phyloP scores from a whole-genome alignment of 192 early-diverging fungal genomes.

The Coemansia sp. region DNA sequence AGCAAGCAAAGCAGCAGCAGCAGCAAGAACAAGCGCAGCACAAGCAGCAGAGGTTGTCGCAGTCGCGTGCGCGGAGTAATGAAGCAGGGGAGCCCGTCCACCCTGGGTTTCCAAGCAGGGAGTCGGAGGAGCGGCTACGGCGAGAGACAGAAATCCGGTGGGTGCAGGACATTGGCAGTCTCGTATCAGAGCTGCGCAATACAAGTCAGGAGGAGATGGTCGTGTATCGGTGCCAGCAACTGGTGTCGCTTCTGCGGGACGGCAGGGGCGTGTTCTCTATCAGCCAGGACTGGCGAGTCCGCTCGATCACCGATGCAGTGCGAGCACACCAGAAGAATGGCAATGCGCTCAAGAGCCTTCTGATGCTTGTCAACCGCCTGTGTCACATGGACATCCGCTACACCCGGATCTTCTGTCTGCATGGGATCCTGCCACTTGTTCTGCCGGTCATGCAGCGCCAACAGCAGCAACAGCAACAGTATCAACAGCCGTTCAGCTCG shows the following conservation, averaged over 20 bases:
- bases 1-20: conserved; percentile 14
- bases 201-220: conserved; percentile 35
- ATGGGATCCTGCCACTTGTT: conserved; percentile 46
- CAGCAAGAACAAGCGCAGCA: conserved; percentile 17
- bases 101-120: conserved; percentile 39
- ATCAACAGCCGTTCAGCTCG: neutral
- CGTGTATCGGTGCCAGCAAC: conserved; percentile 42
- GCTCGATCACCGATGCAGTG: conserved; percentile 46
- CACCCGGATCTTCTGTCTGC: conserved; percentile 44
- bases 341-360: conserved; percentile 31
- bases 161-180: conserved; percentile 48
- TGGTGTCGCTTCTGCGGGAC: conserved; percentile 43
- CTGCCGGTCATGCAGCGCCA: conserved; percentile 25
- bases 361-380: conserved; percentile 47
- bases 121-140: conserved; percentile 48
- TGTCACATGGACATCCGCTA: conserved; percentile 45
- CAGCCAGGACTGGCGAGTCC: conserved; percentile 51
- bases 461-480: conserved; percentile 7
- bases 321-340: conserved; percentile 30
- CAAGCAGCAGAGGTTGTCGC: conserved; percentile 11
- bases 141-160: conserved; percentile 54
- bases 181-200: conserved; percentile 34
- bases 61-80: conserved; percentile 12
- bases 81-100: conserved; percentile 30
- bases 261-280: conserved; percentile 49